Conservation (phyloP, 371 early-diverging fungal species). For the Mucor ambiguus region DNA sequence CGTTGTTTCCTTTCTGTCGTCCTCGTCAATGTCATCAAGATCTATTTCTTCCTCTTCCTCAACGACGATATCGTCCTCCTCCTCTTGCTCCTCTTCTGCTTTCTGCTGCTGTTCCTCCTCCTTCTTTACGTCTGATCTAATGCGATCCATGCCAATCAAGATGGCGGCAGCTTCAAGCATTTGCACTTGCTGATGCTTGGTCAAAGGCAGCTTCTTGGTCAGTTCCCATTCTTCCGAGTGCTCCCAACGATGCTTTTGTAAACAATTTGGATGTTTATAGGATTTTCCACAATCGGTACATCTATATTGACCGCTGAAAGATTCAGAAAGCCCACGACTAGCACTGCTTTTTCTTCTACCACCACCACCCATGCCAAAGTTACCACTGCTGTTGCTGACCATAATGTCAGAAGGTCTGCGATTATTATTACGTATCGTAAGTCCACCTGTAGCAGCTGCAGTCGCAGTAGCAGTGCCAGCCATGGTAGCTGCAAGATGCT, state of each 20-base stretch:
- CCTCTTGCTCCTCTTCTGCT: conserved; percentile 14
- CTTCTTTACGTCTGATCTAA: neutral
- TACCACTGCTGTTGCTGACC: neutral
- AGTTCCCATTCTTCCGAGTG: conserved; percentile 72
- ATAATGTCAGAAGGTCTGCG: conserved; percentile 19
- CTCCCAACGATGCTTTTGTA: conserved; percentile 74
- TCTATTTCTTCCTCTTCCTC: conserved; percentile 2
- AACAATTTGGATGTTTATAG: conserved; percentile 70
- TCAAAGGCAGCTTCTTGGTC: conserved; percentile 63
- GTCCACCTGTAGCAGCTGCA: conserved; percentile 40
- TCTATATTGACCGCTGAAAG: conserved; percentile 31
- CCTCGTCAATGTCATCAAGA: neutral
- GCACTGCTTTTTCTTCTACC: conserved; percentile 9
- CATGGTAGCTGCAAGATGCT: conserved; percentile 4
- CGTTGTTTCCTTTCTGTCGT: neutral
- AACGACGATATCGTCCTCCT: conserved; percentile 7
- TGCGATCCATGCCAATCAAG: conserved; percentile 58
- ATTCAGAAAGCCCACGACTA: conserved; percentile 25
- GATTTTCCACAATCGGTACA: conserved; percentile 74
- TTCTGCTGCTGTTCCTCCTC: neutral
- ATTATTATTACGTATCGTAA: conserved; percentile 34
- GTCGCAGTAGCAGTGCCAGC: conserved; percentile 30
- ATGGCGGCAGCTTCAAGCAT: conserved; percentile 78
- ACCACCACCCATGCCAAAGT: neutral
- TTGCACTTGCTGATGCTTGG: conserved; percentile 80